Evolutionary conservation across 2,329 filamentous ascomycete genomes (phyloP).

Genomic region (Chaetomium sp.): DNA sequence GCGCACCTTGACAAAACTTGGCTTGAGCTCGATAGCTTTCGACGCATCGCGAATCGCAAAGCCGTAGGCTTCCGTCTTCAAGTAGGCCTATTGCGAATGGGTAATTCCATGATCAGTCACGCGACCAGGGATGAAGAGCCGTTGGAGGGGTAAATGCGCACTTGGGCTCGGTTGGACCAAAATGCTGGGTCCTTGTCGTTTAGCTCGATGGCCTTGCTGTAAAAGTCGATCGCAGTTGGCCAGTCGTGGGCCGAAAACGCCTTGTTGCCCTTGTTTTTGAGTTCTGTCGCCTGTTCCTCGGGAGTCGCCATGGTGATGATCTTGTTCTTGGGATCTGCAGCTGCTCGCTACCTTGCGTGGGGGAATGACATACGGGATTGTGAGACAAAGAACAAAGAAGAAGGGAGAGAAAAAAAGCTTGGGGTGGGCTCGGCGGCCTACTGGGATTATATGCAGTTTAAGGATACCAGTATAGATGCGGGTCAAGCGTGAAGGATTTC

Average conservation of each 20-base stretch:
- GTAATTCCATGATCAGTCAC: constrained; percentile 37
- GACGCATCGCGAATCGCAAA: constrained; percentile 87
- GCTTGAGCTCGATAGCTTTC: constrained; percentile 84
- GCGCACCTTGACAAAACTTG: constrained; percentile 77
- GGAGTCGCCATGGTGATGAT: constrained; percentile 24
- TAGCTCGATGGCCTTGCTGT: constrained; percentile 79
- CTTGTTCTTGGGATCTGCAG: not conserved
- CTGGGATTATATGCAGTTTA: too few relatives aligned
- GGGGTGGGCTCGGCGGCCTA: too few relatives aligned
- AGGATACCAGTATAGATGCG: too few relatives aligned
- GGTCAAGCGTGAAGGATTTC: too few relatives aligned
- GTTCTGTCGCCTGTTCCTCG: constrained; percentile 66
- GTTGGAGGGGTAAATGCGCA: constrained; percentile 36
- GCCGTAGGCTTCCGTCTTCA: constrained; percentile 92
- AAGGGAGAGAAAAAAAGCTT: not conserved
- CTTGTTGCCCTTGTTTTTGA: constrained; percentile 93
- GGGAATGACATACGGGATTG: constrained; percentile 1
- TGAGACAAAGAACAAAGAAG: not conserved
- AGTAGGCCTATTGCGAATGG: constrained; percentile 60
- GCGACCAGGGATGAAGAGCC: constrained; percentile 27
- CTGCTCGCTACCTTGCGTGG: constrained; percentile 10
- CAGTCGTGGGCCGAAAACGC: constrained; percentile 87
- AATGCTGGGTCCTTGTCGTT: constrained; percentile 81
- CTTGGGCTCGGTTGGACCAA: constrained; percentile 92
- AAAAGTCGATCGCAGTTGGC: constrained; percentile 72